Evolutionary conservation across 2,329 filamentous ascomycete genomes (phyloP).

Genomic region (Pyrenophora teres): DNA sequence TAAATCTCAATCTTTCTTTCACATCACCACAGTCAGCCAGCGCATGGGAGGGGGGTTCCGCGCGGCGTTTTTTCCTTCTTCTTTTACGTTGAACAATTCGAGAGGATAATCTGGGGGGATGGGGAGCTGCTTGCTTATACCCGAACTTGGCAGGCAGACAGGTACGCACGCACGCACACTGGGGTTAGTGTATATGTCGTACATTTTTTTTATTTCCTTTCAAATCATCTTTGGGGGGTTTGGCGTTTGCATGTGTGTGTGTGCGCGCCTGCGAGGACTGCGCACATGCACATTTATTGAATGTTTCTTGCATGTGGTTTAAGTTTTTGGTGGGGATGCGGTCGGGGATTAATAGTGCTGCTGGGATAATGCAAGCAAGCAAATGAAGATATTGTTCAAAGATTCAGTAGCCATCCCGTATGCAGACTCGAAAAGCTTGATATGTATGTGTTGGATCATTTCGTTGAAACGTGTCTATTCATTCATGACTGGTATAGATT

Average conservation of each 20-base stretch:
- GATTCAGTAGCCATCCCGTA: background rate
- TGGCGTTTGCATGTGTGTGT: conserved; percentile 5
- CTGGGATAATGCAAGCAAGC: too few relatives aligned
- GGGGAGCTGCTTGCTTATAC: conserved; percentile 24
- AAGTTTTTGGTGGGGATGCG: too few relatives aligned
- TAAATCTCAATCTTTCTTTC: background rate
- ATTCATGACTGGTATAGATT: conserved; percentile 5
- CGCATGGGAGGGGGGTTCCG: background rate
- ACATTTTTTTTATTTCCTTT: conserved; percentile 8
- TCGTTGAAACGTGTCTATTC: conserved; percentile 16
- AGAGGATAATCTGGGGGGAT: too few relatives aligned
- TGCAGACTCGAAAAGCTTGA: background rate
- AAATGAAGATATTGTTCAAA: conserved; percentile 3
- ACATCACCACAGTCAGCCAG: background rate
- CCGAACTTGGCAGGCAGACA: conserved; percentile 3
- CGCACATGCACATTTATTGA: background rate
- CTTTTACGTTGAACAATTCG: background rate
- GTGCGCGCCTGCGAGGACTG: conserved; percentile 2
- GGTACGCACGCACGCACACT: conserved; percentile 7
- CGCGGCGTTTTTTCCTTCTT: background rate
- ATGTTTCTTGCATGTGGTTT: background rate
- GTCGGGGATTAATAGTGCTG: too few relatives aligned
- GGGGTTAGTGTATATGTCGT: conserved; percentile 30
- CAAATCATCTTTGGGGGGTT: background rate
- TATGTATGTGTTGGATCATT: conserved; percentile 6